These are phyloP conservation scores for Helianthus tuberosus DNA, from an alignment of 129 eudicot species.

Conservation along the genomic window DNA sequence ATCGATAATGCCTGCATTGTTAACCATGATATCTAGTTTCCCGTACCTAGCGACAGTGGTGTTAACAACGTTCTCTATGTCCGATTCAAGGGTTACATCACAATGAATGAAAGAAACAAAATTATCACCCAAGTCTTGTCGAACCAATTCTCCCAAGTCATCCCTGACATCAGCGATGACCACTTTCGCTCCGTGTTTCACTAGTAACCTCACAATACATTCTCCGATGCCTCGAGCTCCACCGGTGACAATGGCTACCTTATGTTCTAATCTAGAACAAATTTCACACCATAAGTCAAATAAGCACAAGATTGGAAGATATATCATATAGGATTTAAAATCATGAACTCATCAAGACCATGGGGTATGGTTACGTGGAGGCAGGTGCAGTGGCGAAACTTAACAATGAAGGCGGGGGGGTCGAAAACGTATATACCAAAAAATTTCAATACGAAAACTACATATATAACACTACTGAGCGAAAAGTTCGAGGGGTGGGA, in stretches of 20 bases:
- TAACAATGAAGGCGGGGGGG: too few relatives aligned
- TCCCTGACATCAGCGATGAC: constrained; percentile 44
- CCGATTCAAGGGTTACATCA: constrained; percentile 59
- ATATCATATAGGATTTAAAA: too few relatives aligned
- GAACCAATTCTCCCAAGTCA: constrained; percentile 36
- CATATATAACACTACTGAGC: too few relatives aligned
- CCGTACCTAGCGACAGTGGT: constrained; percentile 29
- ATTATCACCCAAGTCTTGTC: too few relatives aligned
- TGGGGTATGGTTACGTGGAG: too few relatives aligned
- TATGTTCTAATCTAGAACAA: constrained; percentile 59
- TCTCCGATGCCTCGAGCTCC: constrained; percentile 89
- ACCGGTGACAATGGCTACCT: constrained; percentile 74
- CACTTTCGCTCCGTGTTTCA: background rate
- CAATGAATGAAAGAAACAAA: constrained; percentile 59
- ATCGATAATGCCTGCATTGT: constrained; percentile 30
- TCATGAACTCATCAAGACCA: too few relatives aligned
- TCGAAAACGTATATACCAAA: too few relatives aligned
- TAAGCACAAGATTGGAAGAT: too few relatives aligned
- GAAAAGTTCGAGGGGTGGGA: too few relatives aligned
- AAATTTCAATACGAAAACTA: too few relatives aligned
- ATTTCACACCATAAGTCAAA: background rate
- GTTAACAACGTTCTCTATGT: constrained; percentile 39
- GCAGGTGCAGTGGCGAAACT: too few relatives aligned
- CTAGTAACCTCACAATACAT: constrained; percentile 61
- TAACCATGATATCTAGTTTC: constrained; percentile 41